phyloP scores from a whole-genome alignment of 139 green algal genomes.

The Chlorella vulgaris region DNA sequence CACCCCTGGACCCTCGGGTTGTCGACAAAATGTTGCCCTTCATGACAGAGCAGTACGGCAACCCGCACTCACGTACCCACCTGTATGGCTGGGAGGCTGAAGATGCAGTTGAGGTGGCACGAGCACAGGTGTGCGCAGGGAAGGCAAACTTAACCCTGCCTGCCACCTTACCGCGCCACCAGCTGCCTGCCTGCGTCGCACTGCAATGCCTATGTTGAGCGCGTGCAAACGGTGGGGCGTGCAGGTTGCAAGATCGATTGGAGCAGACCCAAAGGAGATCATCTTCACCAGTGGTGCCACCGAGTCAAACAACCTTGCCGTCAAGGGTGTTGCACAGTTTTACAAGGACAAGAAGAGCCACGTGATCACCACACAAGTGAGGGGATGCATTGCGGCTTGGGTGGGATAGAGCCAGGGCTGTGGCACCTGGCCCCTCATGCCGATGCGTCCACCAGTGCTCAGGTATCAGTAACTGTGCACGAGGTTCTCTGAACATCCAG shows the following conservation, averaged over 20 bases:
- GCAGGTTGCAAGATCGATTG: constrained; percentile 90
- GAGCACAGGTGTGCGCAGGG: constrained; percentile 60
- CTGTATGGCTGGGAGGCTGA: constrained; percentile 98
- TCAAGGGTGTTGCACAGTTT: constrained; percentile 97
- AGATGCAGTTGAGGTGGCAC: constrained; percentile 89
- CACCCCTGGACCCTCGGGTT: constrained; percentile 93
- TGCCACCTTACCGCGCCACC: too few relatives aligned
- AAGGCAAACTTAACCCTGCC: too few relatives aligned
- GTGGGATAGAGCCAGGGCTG: too few relatives aligned
- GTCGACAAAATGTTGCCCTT: constrained; percentile 97
- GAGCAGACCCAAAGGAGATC: constrained; percentile 96
- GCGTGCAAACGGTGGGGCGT: too few relatives aligned
- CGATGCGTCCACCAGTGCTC: too few relatives aligned
- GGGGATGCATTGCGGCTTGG: background rate
- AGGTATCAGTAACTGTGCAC: background rate
- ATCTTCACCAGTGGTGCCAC: constrained; percentile 98
- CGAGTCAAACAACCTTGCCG: constrained; percentile 97
- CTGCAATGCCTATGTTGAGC: too few relatives aligned
- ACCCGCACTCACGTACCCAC: constrained; percentile 97
- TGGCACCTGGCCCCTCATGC: too few relatives aligned
- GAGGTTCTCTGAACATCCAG: background rate
- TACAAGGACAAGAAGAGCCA: constrained; percentile 96
- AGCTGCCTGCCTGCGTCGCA: background rate
- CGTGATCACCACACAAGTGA: constrained; percentile 95
- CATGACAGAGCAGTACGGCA: constrained; percentile 94